A percentile compares a stretch with the other conserved stretches of the same genome.
phyloP scores from a whole-genome alignment of 2,329 filamentous ascomycete species.

The Penicillium sumatraense region DNA sequence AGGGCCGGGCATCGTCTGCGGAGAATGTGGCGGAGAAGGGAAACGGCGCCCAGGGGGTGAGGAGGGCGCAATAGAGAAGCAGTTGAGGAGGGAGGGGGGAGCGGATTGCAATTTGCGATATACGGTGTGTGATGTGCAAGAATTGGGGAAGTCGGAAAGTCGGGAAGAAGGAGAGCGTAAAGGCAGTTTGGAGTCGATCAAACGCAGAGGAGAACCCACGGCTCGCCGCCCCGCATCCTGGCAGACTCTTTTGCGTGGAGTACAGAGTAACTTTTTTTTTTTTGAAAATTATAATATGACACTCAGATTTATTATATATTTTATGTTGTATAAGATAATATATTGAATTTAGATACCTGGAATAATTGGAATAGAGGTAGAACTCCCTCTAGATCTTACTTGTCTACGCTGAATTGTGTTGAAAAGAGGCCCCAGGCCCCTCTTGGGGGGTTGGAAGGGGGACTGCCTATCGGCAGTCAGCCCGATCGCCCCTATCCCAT shows the following conservation, averaged over 20 bases:
- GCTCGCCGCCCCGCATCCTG: slow-evolving; percentile 19
- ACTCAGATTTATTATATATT: too few species aligned
- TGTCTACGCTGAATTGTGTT: too few species aligned
- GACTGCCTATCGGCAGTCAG: background rate
- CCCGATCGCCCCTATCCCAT: background rate
- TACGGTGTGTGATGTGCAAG: background rate
- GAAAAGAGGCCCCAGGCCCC: too few species aligned
- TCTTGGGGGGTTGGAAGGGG: too few species aligned
- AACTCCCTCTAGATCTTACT: too few species aligned
- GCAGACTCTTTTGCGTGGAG: slow-evolving; percentile 17
- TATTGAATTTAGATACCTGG: too few species aligned
- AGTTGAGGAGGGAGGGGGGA: background rate
- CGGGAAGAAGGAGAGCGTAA: background rate
- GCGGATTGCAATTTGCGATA: background rate
- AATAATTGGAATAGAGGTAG: too few species aligned
- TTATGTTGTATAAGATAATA: too few species aligned
- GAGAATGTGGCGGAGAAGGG: slow-evolving; percentile 12
- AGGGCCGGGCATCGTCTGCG: slow-evolving; percentile 31
- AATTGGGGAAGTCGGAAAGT: background rate
- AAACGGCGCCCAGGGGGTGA: background rate
- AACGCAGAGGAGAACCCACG: slow-evolving; percentile 2
- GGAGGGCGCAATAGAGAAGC: background rate
- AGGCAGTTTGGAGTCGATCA: slow-evolving; percentile 17
- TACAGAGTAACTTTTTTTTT: too few species aligned
- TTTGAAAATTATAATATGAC: too few species aligned